Base-by-base conservation (phyloP, 2,329 filamentous ascomycete species). In the Trematosphaeria pertusa region DNA sequence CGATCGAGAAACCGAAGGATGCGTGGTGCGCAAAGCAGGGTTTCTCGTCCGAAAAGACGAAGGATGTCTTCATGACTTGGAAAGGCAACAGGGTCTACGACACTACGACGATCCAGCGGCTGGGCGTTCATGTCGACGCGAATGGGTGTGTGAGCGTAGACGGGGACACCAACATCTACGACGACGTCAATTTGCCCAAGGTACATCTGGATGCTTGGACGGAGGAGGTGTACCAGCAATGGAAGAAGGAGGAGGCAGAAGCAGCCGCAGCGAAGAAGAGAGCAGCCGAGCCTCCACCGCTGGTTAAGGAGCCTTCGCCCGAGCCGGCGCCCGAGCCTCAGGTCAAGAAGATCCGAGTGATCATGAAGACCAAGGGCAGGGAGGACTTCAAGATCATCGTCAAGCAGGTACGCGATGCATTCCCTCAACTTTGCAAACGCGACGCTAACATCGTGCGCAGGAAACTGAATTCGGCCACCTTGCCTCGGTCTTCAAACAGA, bases 121-220 rank as follows among this genome's bases (percentile, higher is more conserved):
- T 71, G n/a, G 70, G 69, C 8, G 80, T 94, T 35, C 73, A 74
- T 20, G 61, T 78, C 3, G 74, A 78, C 42, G 58, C 62, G 2
- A 62, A 72, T 21, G 73, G 77, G 0, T 67, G 59, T 28, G 60
- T 74, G 12, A 65, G 60, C 14, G 58, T 71, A 44, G 69, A 72
- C 31, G 64, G 66, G 42, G 58, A 65, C n/a, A 70, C 79, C 4
- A 76, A 78, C 17, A 79, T 81, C 1, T 80, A 81, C 42, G 79
- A 81, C 19, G 78, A 80, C 18, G 77, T 78, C 4, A 61, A 64
- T 15, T 33, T 60, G 10, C 72, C 78, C 6, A 81, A 81, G 42
- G 80, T 96, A n/a, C 81, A 87, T 56, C 79, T 96, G 53, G 86
- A 92, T 68, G 88, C 87, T 5, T 90, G 89, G 81, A 93, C 88